Evolutionary conservation across 2,329 filamentous ascomycete genomes (phyloP).

Genomic region (Davidsoniella australis): DNA sequence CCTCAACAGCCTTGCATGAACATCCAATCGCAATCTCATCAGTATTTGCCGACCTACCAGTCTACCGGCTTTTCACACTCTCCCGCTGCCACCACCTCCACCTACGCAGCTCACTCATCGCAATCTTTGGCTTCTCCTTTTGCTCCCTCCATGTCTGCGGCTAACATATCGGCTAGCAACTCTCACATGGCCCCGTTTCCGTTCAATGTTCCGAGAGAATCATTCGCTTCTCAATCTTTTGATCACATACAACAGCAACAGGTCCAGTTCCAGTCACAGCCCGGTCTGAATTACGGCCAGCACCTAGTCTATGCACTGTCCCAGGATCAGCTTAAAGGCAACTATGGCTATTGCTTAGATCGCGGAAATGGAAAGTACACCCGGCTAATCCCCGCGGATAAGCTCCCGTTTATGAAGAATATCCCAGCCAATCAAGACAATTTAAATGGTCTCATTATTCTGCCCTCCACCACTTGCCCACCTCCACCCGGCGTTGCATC

Average conservation of each 20-base stretch:
- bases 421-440: conserved; percentile 26
- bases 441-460: conserved; percentile 28
- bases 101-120: background rate
- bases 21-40: background rate
- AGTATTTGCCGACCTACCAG: background rate
- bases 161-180: background rate
- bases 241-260: conserved; percentile 4
- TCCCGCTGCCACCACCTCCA: background rate
- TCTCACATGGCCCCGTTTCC: background rate
- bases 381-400: conserved; percentile 37
- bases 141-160: conserved; percentile 2
- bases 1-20: background rate
- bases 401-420: conserved; percentile 27
- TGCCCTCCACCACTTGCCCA: conserved; percentile 23
- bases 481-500: conserved; percentile 19
- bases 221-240: conserved; percentile 1
- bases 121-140: conserved; percentile 1
- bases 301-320: background rate
- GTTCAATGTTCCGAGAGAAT: background rate
- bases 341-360: conserved; percentile 34
- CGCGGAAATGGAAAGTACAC: conserved; percentile 37
- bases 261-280: background rate
- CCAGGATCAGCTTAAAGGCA: conserved; percentile 5
- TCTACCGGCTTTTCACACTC: background rate
- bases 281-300: background rate